Conservation (phyloP, 441 rosid genomes). For the Mallotus repandus region DNA sequence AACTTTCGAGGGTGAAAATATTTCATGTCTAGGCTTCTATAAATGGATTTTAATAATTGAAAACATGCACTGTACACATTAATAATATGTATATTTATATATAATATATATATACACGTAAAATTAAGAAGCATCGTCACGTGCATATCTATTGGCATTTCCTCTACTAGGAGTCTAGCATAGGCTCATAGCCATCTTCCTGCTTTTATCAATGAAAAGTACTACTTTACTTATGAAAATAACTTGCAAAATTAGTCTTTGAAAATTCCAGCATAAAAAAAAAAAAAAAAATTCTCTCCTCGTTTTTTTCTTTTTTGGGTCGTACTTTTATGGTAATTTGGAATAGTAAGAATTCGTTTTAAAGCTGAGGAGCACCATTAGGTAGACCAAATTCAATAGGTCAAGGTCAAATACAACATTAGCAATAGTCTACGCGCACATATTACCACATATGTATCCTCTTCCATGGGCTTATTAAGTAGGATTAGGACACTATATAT, state of each 20-base stretch:
- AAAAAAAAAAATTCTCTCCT: too few relatives aligned
- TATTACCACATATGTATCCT: background rate
- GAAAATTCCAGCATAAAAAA: too few relatives aligned
- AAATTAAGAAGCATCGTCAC: background rate
- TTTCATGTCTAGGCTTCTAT: background rate
- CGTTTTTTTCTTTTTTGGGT: too few relatives aligned
- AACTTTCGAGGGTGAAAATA: background rate
- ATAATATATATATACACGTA: background rate
- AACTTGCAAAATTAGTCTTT: too few relatives aligned
- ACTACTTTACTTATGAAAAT: too few relatives aligned
- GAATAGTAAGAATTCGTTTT: background rate
- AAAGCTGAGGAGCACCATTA: background rate
- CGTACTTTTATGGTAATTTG: too few relatives aligned
- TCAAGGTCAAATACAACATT: constrained; percentile 3
- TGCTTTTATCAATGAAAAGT: too few relatives aligned
- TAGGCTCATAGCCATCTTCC: too few relatives aligned
- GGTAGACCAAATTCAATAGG: constrained; percentile 5
- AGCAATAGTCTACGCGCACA: constrained; percentile 12
- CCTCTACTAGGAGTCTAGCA: too few relatives aligned
- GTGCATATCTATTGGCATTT: background rate
- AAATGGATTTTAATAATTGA: background rate
- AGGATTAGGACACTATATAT: too few relatives aligned
- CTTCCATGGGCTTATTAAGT: too few relatives aligned
- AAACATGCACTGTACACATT: background rate
- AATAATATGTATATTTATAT: too few relatives aligned